Base-by-base conservation (phyloP, 2,329 filamentous ascomycete genomes). In the Penicillium sp. region DNA sequence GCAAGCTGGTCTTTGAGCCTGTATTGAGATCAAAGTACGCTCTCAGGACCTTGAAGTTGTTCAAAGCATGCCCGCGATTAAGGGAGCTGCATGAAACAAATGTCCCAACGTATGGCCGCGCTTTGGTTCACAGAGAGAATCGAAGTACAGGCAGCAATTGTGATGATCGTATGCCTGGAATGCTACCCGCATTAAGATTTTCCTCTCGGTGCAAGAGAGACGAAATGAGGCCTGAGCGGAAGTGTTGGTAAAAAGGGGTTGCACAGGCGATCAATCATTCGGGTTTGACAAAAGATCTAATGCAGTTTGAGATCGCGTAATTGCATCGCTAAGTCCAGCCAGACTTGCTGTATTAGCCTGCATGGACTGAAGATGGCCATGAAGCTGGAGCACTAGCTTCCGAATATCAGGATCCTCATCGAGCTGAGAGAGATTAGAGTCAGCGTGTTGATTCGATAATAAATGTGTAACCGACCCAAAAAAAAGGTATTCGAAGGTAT, bases 301-400 rank as follows among this genome's bases (percentile, higher is more conserved):
- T 3, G 66, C 68, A n/a, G 59, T 55, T 43, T 70, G 63, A 12
- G 70, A 66, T 35, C 67, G 64, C 34, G 57, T 57, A 46, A 73
- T 65, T 5, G 68, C 69, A 43, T 71, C 67, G 8, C 58, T 60
- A 32, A 73, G 53, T 4, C 67, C 69, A 34, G 52, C 50, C 29
- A 72, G 59, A 12, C 70, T 68, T 12, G 62, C 60, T 2, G 61
- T 63, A 46, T 74, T 74, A 45, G 57, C 67, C 47, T 68, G 66
- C 66, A 74, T 73, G 4, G 72, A 74, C 52, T 65, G 63, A 13
- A 74, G 62, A 62, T 74, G 72, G 33, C 60, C 67, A 45, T 67
- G 67, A 11, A 74, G 53, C 50, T 73, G 72, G 43, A 63, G 66
- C 48, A 73, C 55, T 37, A 74, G 51, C 25, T 49, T 53, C 13